These are phyloP conservation scores for Lophiostoma macrostomum DNA, from an alignment of 495 filamentous ascomycete genomes.

Conservation along the genomic window DNA sequence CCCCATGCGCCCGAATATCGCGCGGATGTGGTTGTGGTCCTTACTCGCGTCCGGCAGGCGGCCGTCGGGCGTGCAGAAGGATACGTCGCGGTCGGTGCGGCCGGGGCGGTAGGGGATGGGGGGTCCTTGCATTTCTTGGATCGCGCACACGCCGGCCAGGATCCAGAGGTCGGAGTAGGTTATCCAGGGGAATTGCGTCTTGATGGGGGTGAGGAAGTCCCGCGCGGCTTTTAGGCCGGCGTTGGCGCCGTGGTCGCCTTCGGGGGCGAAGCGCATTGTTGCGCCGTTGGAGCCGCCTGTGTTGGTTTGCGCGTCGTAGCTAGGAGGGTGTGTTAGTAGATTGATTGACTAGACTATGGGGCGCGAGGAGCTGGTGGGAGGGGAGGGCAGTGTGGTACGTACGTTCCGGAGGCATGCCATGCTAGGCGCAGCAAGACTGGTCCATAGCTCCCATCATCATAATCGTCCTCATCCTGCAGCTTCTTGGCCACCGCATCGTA, in stretches of 20 bases:
- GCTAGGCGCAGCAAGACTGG: constrained; percentile 54
- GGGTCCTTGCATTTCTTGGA: constrained; percentile 95
- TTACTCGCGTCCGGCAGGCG: constrained; percentile 88
- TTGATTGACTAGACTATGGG: no score
- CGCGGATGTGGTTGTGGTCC: constrained; percentile 77
- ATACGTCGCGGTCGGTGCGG: constrained; percentile 71
- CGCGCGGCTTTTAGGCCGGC: constrained; percentile 84
- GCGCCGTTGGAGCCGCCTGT: constrained; percentile 96
- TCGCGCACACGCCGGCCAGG: constrained; percentile 75
- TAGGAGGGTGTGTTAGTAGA: constrained; percentile 33
- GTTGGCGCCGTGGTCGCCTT: constrained; percentile 90
- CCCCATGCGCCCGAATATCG: constrained; percentile 95
- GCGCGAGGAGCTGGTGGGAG: no score
- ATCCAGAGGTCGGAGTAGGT: constrained; percentile 96
- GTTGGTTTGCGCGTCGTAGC: constrained; percentile 78
- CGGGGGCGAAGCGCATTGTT: constrained; percentile 95
- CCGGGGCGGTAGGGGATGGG: constrained; percentile 86
- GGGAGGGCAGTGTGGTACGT: no score
- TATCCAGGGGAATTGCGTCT: constrained; percentile 85
- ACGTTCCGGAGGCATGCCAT: constrained; percentile 41
- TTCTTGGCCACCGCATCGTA: constrained; percentile 81
- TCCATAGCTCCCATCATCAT: constrained; percentile 95
- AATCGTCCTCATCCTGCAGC: constrained; percentile 86
- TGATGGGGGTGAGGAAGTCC: constrained; percentile 88
- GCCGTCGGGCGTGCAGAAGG: constrained; percentile 67